Conservation (phyloP, 441 rosid species). For the Aleurites moluccanus region DNA sequence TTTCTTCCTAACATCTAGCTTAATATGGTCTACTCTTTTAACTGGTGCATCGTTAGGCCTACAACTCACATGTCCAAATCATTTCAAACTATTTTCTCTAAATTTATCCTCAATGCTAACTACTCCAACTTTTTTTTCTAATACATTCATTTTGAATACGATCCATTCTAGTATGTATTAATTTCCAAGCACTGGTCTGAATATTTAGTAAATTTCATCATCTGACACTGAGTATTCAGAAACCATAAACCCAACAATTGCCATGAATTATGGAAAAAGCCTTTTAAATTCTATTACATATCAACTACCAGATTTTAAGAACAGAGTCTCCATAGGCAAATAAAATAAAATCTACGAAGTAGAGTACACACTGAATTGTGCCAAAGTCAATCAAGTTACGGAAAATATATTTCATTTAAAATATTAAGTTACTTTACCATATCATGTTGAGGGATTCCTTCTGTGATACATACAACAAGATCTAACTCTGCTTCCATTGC, state of each 20-base stretch:
- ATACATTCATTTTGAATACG: no score
- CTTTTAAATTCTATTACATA: not conserved
- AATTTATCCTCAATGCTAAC: no score
- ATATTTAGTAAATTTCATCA: no score
- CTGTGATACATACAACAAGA: conserved; percentile 92
- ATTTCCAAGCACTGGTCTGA: not conserved
- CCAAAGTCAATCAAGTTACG: conserved; percentile 3
- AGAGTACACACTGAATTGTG: not conserved
- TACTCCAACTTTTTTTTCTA: no score
- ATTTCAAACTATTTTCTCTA: no score
- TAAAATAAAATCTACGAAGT: not conserved
- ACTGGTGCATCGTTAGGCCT: no score
- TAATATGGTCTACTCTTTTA: no score
- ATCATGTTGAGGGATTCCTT: conserved; percentile 97
- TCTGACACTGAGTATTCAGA: not conserved
- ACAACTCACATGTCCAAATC: no score
- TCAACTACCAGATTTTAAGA: not conserved
- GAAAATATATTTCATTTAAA: not conserved
- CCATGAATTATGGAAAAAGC: not conserved
- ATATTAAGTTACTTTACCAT: conserved; percentile 53
- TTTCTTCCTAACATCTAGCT: no score
- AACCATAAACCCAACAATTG: conserved; percentile 1
- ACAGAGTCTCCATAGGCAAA: not conserved
- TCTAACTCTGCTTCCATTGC: conserved; percentile 89
- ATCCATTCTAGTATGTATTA: no score